These are phyloP conservation scores for Avicennia marina DNA, from an alignment of 257 asterid genomes.

Conservation along the genomic window DNA sequence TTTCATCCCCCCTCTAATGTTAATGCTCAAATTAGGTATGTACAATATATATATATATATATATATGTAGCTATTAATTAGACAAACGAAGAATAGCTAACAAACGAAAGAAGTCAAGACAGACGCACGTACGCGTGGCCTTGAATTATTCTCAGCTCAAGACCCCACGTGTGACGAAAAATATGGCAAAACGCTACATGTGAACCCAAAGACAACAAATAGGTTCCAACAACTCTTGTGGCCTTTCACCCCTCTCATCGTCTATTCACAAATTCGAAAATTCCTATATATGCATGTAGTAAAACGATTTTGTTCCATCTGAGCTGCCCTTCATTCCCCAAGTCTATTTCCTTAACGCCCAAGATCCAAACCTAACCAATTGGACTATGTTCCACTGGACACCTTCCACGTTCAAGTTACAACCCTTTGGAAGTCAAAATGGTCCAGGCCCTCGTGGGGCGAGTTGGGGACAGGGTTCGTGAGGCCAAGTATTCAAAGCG, in stretches of 20 bases:
- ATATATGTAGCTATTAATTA: too few relatives aligned
- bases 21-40: too few relatives aligned
- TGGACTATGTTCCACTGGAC: not conserved
- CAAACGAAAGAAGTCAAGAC: not conserved
- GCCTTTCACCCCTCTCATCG: too few relatives aligned
- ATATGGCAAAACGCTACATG: not conserved
- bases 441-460: conserved; percentile 25
- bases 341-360: not conserved
- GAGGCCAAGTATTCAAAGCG: not conserved
- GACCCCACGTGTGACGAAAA: conserved; percentile 11
- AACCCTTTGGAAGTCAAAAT: conserved; percentile 4
- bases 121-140: not conserved
- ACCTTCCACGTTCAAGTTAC: conserved; percentile 13
- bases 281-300: not conserved
- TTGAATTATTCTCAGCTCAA: not conserved
- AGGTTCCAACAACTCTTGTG: too few relatives aligned
- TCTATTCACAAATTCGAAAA: not conserved
- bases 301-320: not conserved
- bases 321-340: not conserved
- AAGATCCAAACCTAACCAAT: not conserved
- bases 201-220: not conserved
- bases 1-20: too few relatives aligned
- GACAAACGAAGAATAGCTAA: not conserved
- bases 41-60: too few relatives aligned
- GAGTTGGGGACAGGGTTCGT: conserved; percentile 6